Evolutionary conservation across 2,329 filamentous ascomycete genomes (phyloP).

Genomic region (Penicillium brasilianum): DNA sequence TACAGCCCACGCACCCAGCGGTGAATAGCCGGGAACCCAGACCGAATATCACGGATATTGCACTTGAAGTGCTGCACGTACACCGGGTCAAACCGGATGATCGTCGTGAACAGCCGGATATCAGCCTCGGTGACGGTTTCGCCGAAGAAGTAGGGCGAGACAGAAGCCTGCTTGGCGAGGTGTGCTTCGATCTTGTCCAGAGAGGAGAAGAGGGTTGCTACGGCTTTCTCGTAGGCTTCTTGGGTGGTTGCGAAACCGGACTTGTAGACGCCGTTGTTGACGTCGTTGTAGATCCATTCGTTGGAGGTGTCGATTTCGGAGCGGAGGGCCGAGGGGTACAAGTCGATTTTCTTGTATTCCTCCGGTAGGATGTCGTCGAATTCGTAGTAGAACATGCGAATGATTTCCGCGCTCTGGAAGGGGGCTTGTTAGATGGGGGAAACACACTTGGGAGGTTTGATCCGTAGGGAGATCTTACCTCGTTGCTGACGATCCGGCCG

Average conservation of each 20-base stretch:
- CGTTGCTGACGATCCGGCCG: conserved; percentile 83
- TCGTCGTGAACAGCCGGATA: conserved; percentile 74
- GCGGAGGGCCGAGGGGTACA: conserved; percentile 70
- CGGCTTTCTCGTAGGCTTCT: conserved; percentile 78
- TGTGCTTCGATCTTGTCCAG: conserved; percentile 78
- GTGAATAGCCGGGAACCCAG: conserved; percentile 81
- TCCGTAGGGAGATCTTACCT: conserved; percentile 54
- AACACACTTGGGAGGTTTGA: not conserved
- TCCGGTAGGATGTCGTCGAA: conserved; percentile 74
- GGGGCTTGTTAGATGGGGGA: not conserved
- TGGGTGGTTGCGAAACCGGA: conserved; percentile 84
- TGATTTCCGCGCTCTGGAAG: conserved; percentile 74
- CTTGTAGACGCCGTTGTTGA: conserved; percentile 60
- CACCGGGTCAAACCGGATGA: conserved; percentile 74
- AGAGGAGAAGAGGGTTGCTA: conserved; percentile 72
- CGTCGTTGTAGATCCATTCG: conserved; percentile 75
- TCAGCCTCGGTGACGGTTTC: conserved; percentile 78
- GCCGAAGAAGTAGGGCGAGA: conserved; percentile 74
- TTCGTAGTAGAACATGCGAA: conserved; percentile 83
- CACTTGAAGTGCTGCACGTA: conserved; percentile 85
- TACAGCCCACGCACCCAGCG: conserved; percentile 82
- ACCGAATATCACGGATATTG: conserved; percentile 83
- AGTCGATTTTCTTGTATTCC: conserved; percentile 64
- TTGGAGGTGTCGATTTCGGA: conserved; percentile 75
- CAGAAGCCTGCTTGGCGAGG: conserved; percentile 54